phyloP scores from a whole-genome alignment of 768 basidiomycete genomes.

The Cyclocybe cylindracea region DNA sequence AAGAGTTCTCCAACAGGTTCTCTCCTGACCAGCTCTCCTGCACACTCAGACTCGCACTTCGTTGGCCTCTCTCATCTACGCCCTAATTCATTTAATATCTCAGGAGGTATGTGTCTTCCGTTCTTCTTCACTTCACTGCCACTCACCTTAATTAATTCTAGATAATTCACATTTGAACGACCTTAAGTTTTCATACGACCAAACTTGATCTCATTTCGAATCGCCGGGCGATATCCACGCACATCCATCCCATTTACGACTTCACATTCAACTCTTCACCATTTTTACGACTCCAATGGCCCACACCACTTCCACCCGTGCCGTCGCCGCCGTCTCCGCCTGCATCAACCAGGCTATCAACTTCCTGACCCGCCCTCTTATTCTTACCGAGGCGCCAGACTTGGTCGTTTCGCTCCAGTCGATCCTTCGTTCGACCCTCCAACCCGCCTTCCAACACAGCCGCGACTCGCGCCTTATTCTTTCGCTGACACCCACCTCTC shows the following conservation, averaged over 20 bases:
- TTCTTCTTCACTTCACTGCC: neutral
- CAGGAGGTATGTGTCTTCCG: constrained; percentile 6
- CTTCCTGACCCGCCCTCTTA: constrained; percentile 39
- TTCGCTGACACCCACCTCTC: constrained; percentile 22
- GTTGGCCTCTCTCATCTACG: constrained; percentile 5
- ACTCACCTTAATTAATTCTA: neutral
- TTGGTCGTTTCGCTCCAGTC: constrained; percentile 25
- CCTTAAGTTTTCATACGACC: constrained; percentile 1
- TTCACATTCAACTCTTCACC: neutral
- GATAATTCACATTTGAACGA: constrained; percentile 1
- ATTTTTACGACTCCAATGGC: constrained; percentile 14
- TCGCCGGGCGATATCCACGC: constrained; percentile 21
- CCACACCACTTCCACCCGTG: constrained; percentile 3
- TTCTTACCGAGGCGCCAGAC: constrained; percentile 22
- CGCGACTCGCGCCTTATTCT: constrained; percentile 23
- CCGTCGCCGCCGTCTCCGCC: constrained; percentile 13
- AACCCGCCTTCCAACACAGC: constrained; percentile 16
- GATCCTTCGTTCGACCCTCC: constrained; percentile 33
- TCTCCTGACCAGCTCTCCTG: constrained; percentile 17
- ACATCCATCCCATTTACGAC: constrained; percentile 8
- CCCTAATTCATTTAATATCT: constrained; percentile 8
- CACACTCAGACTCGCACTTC: constrained; percentile 8
- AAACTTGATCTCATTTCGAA: neutral
- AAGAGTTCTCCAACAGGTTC: constrained; percentile 18
- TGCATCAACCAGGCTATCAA: constrained; percentile 32